Conservation (phyloP, 2,329 filamentous ascomycete species). For the Penicillium thymicola region DNA sequence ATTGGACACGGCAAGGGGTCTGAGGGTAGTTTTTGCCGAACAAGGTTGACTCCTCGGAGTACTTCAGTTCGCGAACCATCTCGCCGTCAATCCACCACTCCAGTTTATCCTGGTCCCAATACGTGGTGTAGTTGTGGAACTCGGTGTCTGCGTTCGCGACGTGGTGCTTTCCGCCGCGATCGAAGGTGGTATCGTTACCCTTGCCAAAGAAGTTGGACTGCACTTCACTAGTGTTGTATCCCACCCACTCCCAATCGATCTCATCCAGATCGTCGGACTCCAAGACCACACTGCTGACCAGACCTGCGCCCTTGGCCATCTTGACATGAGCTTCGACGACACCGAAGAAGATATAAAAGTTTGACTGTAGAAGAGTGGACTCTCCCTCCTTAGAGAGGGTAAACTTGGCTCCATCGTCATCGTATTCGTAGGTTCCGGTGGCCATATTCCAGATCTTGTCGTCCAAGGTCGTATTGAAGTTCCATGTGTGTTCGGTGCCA, state of each 20-base stretch:
- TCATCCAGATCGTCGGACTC: constrained; percentile 82
- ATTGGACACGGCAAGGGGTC: constrained; percentile 68
- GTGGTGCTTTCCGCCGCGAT: constrained; percentile 75
- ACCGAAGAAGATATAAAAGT: constrained; percentile 85
- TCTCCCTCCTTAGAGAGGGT: constrained; percentile 67
- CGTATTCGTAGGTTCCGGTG: constrained; percentile 63
- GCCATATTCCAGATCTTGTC: constrained; percentile 64
- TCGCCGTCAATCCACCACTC: constrained; percentile 65
- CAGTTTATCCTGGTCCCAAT: constrained; percentile 64
- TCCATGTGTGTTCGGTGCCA: constrained; percentile 57
- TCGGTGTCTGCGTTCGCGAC: constrained; percentile 55
- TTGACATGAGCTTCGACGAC: constrained; percentile 75
- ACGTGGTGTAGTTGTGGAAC: constrained; percentile 53
- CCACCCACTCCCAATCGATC: constrained; percentile 65
- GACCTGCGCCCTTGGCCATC: constrained; percentile 68
- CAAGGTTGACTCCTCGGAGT: constrained; percentile 51
- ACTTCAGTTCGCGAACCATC: constrained; percentile 59
- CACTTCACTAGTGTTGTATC: constrained; percentile 37
- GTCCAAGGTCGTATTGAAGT: constrained; percentile 62
- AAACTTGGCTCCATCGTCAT: constrained; percentile 65
- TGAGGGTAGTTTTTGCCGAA: constrained; percentile 62
- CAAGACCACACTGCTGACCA: constrained; percentile 79
- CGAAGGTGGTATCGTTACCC: constrained; percentile 71
- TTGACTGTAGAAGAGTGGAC: constrained; percentile 73
- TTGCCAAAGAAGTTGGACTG: constrained; percentile 98